These are phyloP conservation scores for Vigna hirtella DNA, from an alignment of 306 rosid genomes.

Conservation along the genomic window DNA sequence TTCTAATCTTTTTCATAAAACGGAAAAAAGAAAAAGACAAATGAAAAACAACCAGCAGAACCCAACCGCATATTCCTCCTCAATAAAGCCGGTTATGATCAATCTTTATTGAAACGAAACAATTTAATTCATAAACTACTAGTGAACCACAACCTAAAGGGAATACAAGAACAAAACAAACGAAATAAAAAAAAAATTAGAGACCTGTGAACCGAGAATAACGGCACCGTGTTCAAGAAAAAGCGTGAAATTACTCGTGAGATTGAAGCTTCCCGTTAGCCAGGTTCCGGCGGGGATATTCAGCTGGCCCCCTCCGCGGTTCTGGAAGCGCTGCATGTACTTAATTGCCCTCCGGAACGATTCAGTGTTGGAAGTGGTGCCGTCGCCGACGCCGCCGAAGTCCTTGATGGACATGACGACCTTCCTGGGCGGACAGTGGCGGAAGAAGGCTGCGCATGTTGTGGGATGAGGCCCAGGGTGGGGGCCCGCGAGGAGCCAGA, in stretches of 20 bases:
- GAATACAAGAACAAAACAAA: neutral
- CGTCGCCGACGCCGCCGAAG: constrained; percentile 88
- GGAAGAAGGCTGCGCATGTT: constrained; percentile 62
- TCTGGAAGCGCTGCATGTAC: constrained; percentile 64
- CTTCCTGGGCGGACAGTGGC: constrained; percentile 42
- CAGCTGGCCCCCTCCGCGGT: constrained; percentile 77
- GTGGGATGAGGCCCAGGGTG: neutral
- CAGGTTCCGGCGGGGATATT: constrained; percentile 74
- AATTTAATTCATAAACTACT: neutral
- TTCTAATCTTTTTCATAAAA: neutral
- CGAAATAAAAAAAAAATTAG: neutral
- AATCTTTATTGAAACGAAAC: neutral
- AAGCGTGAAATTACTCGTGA: constrained; percentile 92
- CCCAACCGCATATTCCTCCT: constrained; percentile 1
- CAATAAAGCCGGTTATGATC: neutral
- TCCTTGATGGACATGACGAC: constrained; percentile 66
- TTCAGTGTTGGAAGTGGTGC: constrained; percentile 75
- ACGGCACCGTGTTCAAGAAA: constrained; percentile 75
- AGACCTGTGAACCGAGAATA: constrained; percentile 84
- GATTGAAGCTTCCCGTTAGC: constrained; percentile 91
- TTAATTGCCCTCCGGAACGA: constrained; percentile 68
- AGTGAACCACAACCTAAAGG: neutral
- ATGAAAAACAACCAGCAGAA: constrained; percentile 27
- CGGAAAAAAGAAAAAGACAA: neutral
- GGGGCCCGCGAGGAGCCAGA: constrained; percentile 38